These are phyloP conservation scores for Sporobolus alterniflorus DNA, from an alignment of 202 grass and related monocot genomes.

Conservation along the genomic window DNA sequence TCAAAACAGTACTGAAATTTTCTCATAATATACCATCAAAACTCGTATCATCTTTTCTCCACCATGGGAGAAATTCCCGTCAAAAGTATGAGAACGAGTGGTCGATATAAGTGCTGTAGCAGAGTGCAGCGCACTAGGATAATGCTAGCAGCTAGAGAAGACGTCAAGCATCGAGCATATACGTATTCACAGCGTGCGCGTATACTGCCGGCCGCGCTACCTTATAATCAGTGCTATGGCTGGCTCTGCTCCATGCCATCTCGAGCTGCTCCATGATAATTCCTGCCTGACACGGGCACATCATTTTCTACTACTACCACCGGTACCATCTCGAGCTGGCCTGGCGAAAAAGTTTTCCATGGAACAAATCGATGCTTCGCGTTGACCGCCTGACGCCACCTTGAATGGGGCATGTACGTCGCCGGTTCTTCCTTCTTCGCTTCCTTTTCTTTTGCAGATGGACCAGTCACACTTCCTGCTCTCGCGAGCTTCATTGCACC, in stretches of 20 bases:
- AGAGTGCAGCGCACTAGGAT: neutral
- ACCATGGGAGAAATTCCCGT: neutral
- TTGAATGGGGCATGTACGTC: neutral
- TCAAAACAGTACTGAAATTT: neutral
- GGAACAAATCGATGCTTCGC: conserved; percentile 25
- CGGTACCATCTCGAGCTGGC: neutral
- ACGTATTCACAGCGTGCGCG: neutral
- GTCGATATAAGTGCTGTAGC: neutral
- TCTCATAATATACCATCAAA: no score
- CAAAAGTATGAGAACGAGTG: neutral
- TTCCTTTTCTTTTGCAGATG: conserved; percentile 4
- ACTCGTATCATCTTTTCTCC: neutral
- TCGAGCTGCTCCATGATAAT: conserved; percentile 17
- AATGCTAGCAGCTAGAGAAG: neutral
- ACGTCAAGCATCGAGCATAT: neutral
- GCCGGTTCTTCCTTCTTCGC: neutral
- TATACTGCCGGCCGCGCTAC: neutral
- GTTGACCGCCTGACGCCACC: neutral
- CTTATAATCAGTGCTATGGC: neutral
- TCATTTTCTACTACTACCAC: neutral
- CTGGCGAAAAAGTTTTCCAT: conserved; percentile 23
- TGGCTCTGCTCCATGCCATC: no score
- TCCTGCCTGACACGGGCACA: conserved; percentile 17
- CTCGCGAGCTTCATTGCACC: conserved; percentile 30
- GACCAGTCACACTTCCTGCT: neutral